These are phyloP conservation scores for Colletotrichum truncatum DNA, from an alignment of 2,329 filamentous ascomycete species.

Conservation along the genomic window DNA sequence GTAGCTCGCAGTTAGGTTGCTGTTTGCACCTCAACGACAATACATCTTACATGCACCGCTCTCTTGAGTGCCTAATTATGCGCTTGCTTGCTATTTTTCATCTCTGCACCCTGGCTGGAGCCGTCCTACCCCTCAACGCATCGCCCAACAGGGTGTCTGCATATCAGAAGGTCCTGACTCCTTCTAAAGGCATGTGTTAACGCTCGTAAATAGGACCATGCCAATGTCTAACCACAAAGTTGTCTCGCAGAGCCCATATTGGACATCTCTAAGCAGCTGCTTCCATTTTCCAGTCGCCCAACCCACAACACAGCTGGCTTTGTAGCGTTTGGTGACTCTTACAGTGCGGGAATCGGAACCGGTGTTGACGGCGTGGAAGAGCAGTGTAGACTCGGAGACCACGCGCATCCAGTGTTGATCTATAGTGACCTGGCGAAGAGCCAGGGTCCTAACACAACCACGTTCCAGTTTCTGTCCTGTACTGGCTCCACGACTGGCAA, in stretches of 20 bases:
- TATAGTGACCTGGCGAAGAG: constrained; percentile 43
- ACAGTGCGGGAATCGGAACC: constrained; percentile 58
- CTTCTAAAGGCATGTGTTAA: constrained; percentile 12
- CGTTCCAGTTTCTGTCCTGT: constrained; percentile 57
- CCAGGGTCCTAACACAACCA: constrained; percentile 37
- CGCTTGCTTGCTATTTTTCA: neutral
- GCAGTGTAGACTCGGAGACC: constrained; percentile 50
- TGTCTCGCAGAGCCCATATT: neutral
- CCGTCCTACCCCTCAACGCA: neutral
- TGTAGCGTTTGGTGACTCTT: constrained; percentile 55
- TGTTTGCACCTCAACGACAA: neutral
- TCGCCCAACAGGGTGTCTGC: neutral
- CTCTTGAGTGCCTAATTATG: too few relatives aligned
- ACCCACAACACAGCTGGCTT: constrained; percentile 36
- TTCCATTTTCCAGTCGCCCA: neutral
- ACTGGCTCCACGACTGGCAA: constrained; percentile 54
- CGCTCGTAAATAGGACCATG: neutral
- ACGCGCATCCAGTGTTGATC: constrained; percentile 53
- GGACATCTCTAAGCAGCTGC: neutral
- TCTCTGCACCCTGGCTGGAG: neutral
- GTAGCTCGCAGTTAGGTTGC: too few relatives aligned
- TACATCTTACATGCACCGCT: neutral
- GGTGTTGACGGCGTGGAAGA: constrained; percentile 49
- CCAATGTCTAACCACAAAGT: neutral
- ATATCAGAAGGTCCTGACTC: neutral